Conservation (phyloP, 306 rosid genomes). For the Sicyos edulis region DNA sequence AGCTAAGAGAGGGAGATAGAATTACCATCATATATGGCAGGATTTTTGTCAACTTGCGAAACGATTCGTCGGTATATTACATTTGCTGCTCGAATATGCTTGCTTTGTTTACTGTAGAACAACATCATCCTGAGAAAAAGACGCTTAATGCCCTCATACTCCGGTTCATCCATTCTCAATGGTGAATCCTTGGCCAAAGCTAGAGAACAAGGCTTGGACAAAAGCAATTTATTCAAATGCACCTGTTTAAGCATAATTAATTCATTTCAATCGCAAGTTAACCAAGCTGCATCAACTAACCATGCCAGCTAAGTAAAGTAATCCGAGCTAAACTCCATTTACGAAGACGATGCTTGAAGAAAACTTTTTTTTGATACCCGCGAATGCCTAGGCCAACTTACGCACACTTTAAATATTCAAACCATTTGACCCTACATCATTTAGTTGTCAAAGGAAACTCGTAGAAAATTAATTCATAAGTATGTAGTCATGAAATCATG, state of each 20-base stretch:
- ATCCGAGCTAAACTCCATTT: not conserved
- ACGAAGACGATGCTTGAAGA: not conserved
- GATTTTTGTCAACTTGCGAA: slow-evolving; percentile 68
- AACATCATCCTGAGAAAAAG: slow-evolving; percentile 53
- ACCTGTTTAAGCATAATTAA: slow-evolving; percentile 35
- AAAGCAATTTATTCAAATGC: slow-evolving; percentile 62
- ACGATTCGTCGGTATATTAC: slow-evolving; percentile 62
- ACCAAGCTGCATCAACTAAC: not conserved
- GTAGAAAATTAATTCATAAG: too few species aligned
- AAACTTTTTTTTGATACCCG: not conserved
- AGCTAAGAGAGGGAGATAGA: not conserved
- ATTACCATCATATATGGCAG: slow-evolving; percentile 74
- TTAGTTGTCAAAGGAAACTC: too few species aligned
- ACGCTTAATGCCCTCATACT: slow-evolving; percentile 61
- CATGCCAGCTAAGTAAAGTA: not conserved
- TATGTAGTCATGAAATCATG: too few species aligned
- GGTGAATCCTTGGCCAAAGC: slow-evolving; percentile 64
- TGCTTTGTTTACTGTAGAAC: slow-evolving; percentile 90
- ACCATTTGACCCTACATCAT: too few species aligned
- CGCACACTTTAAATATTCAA: too few species aligned
- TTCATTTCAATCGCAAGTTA: slow-evolving; percentile 24
- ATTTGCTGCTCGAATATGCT: slow-evolving; percentile 86
- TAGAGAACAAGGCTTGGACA: slow-evolving; percentile 74
- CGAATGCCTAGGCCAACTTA: too few species aligned
- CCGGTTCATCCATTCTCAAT: slow-evolving; percentile 67